Evolutionary conservation across 306 rosid genomes (phyloP), one percentile per base, ranked within the genome.

Genomic region (Trichosanthes truncata): DNA sequence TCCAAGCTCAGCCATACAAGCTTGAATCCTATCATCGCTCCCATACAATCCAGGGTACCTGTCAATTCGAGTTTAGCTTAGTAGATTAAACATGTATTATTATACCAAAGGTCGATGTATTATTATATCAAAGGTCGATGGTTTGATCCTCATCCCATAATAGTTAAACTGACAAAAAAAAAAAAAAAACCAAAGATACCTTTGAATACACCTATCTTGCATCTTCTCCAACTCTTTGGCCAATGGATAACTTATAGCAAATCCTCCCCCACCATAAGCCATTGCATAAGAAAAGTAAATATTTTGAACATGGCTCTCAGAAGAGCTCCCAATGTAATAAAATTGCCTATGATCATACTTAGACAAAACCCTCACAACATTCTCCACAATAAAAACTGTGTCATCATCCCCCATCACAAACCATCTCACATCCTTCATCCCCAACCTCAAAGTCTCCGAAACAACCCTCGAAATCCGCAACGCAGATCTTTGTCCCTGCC

Each of bases 211-310:
- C 25, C 83, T 87, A 69, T 95, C 99, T 51, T 95, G 99, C 89
- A 93, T 91, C 86, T 87, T 95, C 46, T 89, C 90, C 25, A 95
- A 25, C 77, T 93, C 97, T 68, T 45, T 49, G 0, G 97, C 99
- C 87, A 95, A 81, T 1, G 99, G 97, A 63, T 91, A 92, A 53
- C 99, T 95, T 51, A 95, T 89, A 0, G 99, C 99, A 29, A 95
- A 95, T 68, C 99, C 99, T 12, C 97, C 99, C 0, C 99, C 97
- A 3, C 99, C 97, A 61, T 81, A 95, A 0, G 99, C 99, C 97
- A 95, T 93, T 5, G 86, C 87, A 65, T 93, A 95, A 2, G 99
- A 95, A 79, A 95, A 93, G 76, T 89, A 88, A 6, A 95, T 91
- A 35, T 95, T 93, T 80, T 95, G 97, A 60, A 89, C 87, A 83